A percentile compares a stretch with the other conserved stretches of the same genome.
phyloP scores from a whole-genome alignment of 2,329 filamentous ascomycete species.

The Botrytis hyacinthi region DNA sequence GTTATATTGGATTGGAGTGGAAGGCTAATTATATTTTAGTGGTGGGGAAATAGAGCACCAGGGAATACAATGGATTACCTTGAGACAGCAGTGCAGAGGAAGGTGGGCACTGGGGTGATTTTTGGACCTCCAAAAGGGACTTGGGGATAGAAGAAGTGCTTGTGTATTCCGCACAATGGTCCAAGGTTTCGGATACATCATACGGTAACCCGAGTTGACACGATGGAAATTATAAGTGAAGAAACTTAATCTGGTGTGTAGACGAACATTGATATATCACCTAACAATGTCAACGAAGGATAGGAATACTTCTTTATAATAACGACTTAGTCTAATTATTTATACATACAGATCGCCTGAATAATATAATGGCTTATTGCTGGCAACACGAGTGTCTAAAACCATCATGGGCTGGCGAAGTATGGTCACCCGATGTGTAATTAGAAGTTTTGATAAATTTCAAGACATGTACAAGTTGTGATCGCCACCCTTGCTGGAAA shows the following conservation, averaged over 20 bases:
- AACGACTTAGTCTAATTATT: too few species aligned
- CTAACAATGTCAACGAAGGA: background rate
- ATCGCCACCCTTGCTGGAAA: too few species aligned
- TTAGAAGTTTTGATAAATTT: too few species aligned
- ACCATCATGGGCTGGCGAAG: too few species aligned
- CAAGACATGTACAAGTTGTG: too few species aligned
- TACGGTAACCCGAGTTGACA: background rate
- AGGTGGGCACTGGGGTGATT: slow-evolving; percentile 23
- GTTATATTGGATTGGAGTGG: too few species aligned
- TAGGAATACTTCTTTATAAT: background rate
- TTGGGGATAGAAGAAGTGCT: background rate
- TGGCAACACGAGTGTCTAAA: too few species aligned
- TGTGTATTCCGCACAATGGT: background rate
- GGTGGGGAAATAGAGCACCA: slow-evolving; percentile 62
- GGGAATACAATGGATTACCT: slow-evolving; percentile 26
- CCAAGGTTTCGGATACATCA: background rate
- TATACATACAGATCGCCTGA: too few species aligned
- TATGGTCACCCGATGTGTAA: too few species aligned
- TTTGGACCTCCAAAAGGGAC: slow-evolving; percentile 25
- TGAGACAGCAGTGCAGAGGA: slow-evolving; percentile 26
- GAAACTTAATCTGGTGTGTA: too few species aligned
- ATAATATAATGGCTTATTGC: too few species aligned
- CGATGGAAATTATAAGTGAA: background rate
- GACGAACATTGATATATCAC: background rate
- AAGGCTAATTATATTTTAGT: slow-evolving; percentile 38